phyloP scores from a whole-genome alignment of 805 yeast genomes.

The Vanderwaltozyma tropicalis region DNA sequence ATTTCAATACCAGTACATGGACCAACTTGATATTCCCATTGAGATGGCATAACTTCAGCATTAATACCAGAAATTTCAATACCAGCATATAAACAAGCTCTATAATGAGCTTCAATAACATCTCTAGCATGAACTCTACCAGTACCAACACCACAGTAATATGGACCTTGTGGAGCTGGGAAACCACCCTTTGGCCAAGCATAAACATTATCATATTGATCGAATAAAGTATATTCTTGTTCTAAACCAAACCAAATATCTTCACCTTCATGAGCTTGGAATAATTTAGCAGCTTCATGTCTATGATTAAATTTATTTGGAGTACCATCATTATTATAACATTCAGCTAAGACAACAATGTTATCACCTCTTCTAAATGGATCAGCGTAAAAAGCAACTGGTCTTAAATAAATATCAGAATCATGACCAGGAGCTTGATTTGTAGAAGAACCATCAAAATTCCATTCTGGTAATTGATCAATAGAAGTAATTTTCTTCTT shows the following conservation, averaged over 20 bases:
- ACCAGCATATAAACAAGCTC: conserved; percentile 94
- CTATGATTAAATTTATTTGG: conserved; percentile 98
- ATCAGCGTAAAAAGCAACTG: conserved; percentile 90
- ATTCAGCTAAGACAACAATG: conserved; percentile 87
- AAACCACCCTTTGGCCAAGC: conserved; percentile 99
- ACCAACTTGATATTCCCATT: conserved; percentile 99
- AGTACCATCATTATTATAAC: conserved; percentile 97
- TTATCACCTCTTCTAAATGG: conserved; percentile 98
- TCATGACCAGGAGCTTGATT: conserved; percentile 98
- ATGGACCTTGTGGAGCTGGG: conserved; percentile 99
- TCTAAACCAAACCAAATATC: conserved; percentile 96
- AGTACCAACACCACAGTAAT: conserved; percentile 99
- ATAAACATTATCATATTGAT: conserved; percentile 77
- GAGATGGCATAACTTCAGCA: conserved; percentile 99
- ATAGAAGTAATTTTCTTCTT: conserved; percentile 53
- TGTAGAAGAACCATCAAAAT: conserved; percentile 97
- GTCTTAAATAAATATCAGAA: conserved; percentile 90
- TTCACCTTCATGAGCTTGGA: conserved; percentile 81
- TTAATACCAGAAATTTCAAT: conserved; percentile 88
- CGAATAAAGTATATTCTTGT: conserved; percentile 96
- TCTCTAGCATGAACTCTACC: conserved; percentile 98
- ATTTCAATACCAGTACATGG: conserved; percentile 90
- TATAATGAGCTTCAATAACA: conserved; percentile 97
- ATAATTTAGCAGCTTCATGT: conserved; percentile 89
- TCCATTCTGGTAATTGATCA: conserved; percentile 96